phyloP scores from a whole-genome alignment of 2,329 filamentous ascomycete species.

The Diplodia intermedia region DNA sequence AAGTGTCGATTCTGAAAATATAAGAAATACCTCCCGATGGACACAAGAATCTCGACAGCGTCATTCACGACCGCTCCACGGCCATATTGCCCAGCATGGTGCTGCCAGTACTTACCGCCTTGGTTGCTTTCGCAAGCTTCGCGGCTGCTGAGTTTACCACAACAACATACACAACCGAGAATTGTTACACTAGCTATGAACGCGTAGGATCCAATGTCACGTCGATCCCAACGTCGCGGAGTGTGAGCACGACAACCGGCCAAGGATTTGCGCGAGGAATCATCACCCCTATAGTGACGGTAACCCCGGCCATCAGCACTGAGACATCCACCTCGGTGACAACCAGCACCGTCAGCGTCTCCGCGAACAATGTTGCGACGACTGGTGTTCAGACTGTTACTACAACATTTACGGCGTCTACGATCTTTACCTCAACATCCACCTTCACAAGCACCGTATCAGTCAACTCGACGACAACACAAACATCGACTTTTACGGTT shows the following conservation, averaged over 20 bases:
- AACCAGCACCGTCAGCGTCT: background rate
- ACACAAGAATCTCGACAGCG: background rate
- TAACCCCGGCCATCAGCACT: conserved; percentile 5
- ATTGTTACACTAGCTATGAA: conserved; percentile 7
- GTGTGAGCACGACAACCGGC: background rate
- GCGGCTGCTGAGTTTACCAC: background rate
- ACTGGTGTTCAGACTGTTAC: background rate
- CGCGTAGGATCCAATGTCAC: background rate
- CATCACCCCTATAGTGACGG: background rate
- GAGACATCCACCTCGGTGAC: background rate
- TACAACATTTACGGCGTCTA: background rate
- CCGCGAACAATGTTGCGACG: background rate
- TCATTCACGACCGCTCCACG: background rate
- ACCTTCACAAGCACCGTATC: background rate
- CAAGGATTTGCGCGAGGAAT: conserved; percentile 2
- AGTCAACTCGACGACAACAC: background rate
- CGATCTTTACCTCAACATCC: too few species aligned
- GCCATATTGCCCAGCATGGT: background rate
- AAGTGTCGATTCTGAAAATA: background rate
- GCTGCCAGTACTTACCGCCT: background rate
- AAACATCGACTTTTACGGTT: background rate
- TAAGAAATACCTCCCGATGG: background rate
- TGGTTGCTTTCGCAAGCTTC: conserved; percentile 1
- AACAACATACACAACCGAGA: conserved; percentile 4
- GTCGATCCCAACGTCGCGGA: background rate